Evolutionary conservation across 306 rosid species (phyloP), one percentile per base, ranked within the genome.

Genomic region (Cucumis melo): DNA sequence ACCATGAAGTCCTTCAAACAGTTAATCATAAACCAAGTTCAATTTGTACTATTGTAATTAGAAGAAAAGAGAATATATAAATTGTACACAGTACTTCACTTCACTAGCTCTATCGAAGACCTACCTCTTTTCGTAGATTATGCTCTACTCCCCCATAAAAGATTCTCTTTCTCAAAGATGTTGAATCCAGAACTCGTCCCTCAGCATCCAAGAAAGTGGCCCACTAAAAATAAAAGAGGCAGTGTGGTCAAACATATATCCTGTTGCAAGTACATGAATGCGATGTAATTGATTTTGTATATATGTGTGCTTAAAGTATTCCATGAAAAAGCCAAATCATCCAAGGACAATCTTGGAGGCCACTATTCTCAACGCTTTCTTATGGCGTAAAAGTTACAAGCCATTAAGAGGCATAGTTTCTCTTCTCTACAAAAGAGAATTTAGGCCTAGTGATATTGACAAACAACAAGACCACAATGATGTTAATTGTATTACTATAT

Each of bases 81-180:
- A 16, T 46, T 23, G 2, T 32, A 8, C 9, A 27, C 6, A 27
- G 75, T 23, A 17, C 42, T 71, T 71, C 44, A 17, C 42, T 71
- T 71, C 44, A 24, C 34, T 11, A 44, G 7, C 56, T 1, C 7
- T 46, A 41, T 46, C 48, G 68, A 73, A 77, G 51, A 57, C 88
- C 75, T 72, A 95, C 99, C 96, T 90, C 92, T 81, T 87, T 86
- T 53, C 97, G 92, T 77, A 92, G 77, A 23, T 81, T 63, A 68
- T 95, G 96, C 81, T 95, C 93, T 78, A 95, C 91, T 75, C 99
- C 98, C 9, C 99, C 99, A 83, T 95, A 95, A 87, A 95, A 95
- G 82, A 92, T 85, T 85, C 99, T 90, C 87, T 83, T 92, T 81
- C 93, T 87, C 73, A 95, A 83, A 75, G 93, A 91, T 81, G 84